These are phyloP conservation scores for Sequoiadendron giganteum DNA, from an alignment of 75 land plant species.

Conservation along the genomic window DNA sequence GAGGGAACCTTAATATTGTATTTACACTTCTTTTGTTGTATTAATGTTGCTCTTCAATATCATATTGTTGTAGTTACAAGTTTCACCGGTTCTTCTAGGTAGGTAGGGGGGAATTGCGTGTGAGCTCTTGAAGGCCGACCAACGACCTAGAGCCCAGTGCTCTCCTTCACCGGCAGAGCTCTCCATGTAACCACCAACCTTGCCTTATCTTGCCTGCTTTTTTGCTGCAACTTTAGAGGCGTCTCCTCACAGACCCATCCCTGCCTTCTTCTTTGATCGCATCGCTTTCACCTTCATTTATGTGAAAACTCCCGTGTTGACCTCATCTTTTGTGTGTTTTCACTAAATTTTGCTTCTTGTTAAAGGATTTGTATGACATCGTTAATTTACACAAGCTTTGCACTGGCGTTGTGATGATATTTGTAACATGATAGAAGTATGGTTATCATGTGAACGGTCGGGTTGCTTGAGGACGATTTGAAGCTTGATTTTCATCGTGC, in stretches of 20 bases:
- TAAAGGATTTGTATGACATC: not conserved
- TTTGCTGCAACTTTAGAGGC: too few relatives aligned
- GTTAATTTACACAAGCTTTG: not conserved
- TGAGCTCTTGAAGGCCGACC: not conserved
- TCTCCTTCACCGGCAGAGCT: not conserved
- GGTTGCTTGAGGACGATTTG: too few relatives aligned
- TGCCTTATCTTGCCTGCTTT: too few relatives aligned
- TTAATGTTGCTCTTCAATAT: too few relatives aligned
- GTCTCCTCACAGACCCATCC: too few relatives aligned
- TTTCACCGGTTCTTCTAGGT: not conserved
- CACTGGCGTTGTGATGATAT: not conserved
- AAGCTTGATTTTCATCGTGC: too few relatives aligned
- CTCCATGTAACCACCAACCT: not conserved
- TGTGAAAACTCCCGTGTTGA: not conserved
- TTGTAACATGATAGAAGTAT: not conserved
- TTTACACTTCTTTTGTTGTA: too few relatives aligned
- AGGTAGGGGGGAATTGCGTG: not conserved
- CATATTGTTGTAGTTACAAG: too few relatives aligned
- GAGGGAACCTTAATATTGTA: too few relatives aligned
- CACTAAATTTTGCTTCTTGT: not conserved
- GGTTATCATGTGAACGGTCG: too few relatives aligned
- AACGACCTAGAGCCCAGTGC: not conserved
- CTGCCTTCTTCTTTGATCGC: too few relatives aligned
- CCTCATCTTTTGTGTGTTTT: not conserved
- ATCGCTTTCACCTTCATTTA: too few relatives aligned